Evolutionary conservation across 2,329 filamentous ascomycete species (phyloP), one percentile per base, ranked within the genome.

Genomic region (Aspergillus neotritici): DNA sequence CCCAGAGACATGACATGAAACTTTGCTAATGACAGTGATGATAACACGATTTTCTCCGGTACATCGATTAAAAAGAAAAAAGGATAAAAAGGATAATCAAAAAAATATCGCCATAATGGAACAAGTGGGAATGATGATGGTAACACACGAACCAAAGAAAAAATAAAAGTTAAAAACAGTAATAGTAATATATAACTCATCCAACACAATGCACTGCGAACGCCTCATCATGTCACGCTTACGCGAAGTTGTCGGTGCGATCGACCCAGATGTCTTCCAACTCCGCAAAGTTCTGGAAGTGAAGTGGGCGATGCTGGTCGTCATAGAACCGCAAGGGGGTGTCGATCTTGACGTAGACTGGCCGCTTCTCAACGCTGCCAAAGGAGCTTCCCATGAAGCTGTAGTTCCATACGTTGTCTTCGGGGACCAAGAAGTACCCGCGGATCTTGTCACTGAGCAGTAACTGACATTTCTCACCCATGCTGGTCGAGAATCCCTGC

Each of bases 241-340:
- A 97, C 57, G 88, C 91, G 73, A 98, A 94, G 65, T 90, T 91
- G 72, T 98, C 91, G 51, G 81, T 81, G 58, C 89, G 78, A 67
- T 98, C 93, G 36, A 96, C 90, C 81, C 90, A 94, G 33, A 94
- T 86, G 68, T 98, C 91, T 71, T 98, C 93, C 64, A 98, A 70
- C 73, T 98, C 91, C 1, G 90, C 88, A 70, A 98, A 98, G 68
- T 89, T 95, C 65, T 91, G 85, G 78, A 98, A 98, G 71, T 98
- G 93, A 43, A 96, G 73, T 12, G 91, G 90, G 17, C 93, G 81
- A 68, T 98, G 94, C 57, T 89, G 78, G 57, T 90, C 89, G 62
- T 86, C 90, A 70, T 98, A 98, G 71, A 95, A 97, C 7, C 86
- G 77, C 50, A 84, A 69, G 13, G 93, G 93, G 34, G 88, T 94